Conservation (phyloP, 139 green algal species). For the Pedinophyceae sp. region DNA sequence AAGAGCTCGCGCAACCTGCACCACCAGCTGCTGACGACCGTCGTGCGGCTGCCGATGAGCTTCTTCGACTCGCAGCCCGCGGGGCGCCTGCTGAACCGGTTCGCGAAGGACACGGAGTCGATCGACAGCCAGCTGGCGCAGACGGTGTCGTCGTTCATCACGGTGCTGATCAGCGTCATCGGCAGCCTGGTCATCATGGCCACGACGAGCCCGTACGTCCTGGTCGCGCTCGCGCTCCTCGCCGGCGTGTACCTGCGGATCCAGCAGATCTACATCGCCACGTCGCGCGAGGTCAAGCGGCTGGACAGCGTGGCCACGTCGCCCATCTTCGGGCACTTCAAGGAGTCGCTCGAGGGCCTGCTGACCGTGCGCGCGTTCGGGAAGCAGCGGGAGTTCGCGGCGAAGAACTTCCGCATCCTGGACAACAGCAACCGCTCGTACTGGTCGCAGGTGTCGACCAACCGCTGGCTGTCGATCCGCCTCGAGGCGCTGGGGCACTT, state of each 20-base stretch:
- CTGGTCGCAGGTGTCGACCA: conserved; percentile 21
- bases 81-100: conserved; percentile 64
- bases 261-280: conserved; percentile 52
- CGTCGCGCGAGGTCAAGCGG: conserved; percentile 66
- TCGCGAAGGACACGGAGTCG: conserved; percentile 66
- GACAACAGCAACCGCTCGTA: conserved; percentile 22
- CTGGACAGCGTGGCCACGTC: conserved; percentile 60
- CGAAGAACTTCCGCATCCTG: conserved; percentile 11
- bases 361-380: conserved; percentile 53
- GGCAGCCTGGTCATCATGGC: conserved; percentile 41
- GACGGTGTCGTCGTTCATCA: conserved; percentile 31
- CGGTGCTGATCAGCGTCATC: conserved; percentile 27
- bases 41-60: conserved; percentile 60
- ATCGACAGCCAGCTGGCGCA: conserved; percentile 38
- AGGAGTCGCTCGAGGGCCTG: conserved; percentile 19
- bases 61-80: conserved; percentile 78
- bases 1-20: conserved; percentile 21
- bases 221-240: conserved; percentile 41
- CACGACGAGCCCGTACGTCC: conserved; percentile 31
- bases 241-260: conserved; percentile 30
- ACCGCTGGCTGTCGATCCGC: conserved; percentile 82
- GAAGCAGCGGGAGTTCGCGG: conserved; percentile 30
- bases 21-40: conserved; percentile 18
- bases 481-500: conserved; percentile 60
- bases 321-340: conserved; percentile 68